Conservation (phyloP, 345 rosid species). For the Lenwebbia sp. region DNA sequence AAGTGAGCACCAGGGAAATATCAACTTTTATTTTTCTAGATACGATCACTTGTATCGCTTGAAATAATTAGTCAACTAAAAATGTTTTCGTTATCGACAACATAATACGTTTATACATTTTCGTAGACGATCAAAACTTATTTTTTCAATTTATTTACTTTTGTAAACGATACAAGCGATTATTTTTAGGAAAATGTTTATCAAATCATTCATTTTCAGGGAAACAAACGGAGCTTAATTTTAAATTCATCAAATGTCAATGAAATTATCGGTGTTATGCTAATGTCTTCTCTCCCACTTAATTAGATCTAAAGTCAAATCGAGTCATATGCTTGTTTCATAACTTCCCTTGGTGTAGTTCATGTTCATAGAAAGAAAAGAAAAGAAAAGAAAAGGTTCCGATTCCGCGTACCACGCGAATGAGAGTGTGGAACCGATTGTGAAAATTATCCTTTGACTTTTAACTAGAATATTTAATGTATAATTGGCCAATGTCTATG, state of each 20-base stretch:
- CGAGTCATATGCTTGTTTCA: background rate
- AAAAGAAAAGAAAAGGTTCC: background rate
- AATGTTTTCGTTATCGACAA: background rate
- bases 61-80: background rate
- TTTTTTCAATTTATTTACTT: background rate
- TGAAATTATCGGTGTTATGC: background rate
- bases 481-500: background rate
- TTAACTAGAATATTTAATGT: background rate
- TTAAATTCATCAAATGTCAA: background rate
- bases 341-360: background rate
- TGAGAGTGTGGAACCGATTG: background rate
- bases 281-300: background rate
- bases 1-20: background rate
- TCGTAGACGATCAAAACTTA: background rate
- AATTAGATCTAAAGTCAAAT: background rate
- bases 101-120: background rate
- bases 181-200: background rate
- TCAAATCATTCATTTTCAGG: background rate
- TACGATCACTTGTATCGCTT: background rate
- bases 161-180: fast-evolving
- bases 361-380: background rate
- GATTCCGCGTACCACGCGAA: background rate
- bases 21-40: background rate
- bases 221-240: background rate
- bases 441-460: background rate